Evolutionary conservation across 345 rosid genomes (phyloP).

Genomic region (Cardiospermum halicacabum): DNA sequence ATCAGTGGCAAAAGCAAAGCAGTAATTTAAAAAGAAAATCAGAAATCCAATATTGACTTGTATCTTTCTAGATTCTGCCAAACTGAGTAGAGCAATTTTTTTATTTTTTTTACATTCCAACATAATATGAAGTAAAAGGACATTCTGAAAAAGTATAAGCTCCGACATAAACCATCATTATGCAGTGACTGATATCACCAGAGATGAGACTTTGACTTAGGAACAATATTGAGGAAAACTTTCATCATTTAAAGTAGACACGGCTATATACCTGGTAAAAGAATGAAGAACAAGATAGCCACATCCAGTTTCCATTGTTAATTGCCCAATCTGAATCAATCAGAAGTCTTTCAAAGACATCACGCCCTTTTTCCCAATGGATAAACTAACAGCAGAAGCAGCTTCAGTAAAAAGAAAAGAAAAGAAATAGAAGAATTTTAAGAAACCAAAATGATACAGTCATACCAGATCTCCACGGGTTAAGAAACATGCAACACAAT

Average conservation of each 20-base stretch:
- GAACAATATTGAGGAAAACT: slow-evolving; percentile 2
- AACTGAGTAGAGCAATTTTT: not conserved
- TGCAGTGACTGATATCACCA: not conserved
- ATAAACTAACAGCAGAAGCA: slow-evolving; percentile 59
- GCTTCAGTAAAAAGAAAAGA: slow-evolving; percentile 20
- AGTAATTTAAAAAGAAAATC: not conserved
- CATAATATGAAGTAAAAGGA: not conserved
- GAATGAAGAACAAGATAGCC: slow-evolving; percentile 97
- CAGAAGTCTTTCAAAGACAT: slow-evolving; percentile 86
- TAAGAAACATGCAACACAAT: slow-evolving; percentile 87
- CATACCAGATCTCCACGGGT: slow-evolving; percentile 95
- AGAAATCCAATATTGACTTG: not conserved
- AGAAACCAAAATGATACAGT: not conserved
- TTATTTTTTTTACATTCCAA: not conserved
- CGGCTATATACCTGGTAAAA: slow-evolving; percentile 69
- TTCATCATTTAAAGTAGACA: not conserved
- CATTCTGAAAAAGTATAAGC: not conserved
- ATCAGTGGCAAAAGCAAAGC: not conserved
- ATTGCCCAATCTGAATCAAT: slow-evolving; percentile 97
- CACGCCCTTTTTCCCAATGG: slow-evolving; percentile 98
- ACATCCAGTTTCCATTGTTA: slow-evolving; percentile 91
- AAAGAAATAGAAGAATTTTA: slow-evolving; percentile 6
- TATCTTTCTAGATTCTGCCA: not conserved
- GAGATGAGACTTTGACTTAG: not conserved
- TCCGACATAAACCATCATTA: not conserved